Base-by-base conservation (phyloP, 1,139 yeast genomes). In the Kodamaea suecica region DNA sequence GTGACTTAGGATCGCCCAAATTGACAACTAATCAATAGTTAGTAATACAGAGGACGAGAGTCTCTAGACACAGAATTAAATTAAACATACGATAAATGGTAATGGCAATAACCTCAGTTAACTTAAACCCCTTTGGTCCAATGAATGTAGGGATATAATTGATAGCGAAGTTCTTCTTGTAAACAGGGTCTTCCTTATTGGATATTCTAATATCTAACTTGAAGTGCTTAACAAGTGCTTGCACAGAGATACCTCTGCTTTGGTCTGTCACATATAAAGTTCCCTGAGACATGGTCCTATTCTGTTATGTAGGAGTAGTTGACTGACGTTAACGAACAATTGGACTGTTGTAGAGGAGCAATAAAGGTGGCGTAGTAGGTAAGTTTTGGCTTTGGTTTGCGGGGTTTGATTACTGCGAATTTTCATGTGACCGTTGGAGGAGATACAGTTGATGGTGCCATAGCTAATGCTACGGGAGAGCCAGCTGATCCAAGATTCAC, bases 81-180 rank as follows among this genome's bases (percentile, higher is more conserved):
- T n/a, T n/a, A 19, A 16, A 27, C 43, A 44, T 38, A 48, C 28
- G 17, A 13, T 25, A 13, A 12, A 25, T n/a, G 7, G 11, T 17
- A 55, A 90, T 71, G 42, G 97, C 96, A 56, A 84, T 72, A 47
- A 73, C 71, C 74, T 90, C 97, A 52, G 77, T 73, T 55, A 90
- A 71, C 58, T 77, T 77, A 71, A 70, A 78, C 39, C 95, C 95
- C 59, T 84, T 81, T 46, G 82, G 77, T 39, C 87, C 92, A 50
- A 77, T 57, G 52, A 84, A 85, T 47, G 88, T 81, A 52, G 97
- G 97, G 45, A 78, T 73, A 62, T 75, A 77, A 53, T 66, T 72
- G 54, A 80, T 64, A 50, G 96, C 95, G 78, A 85, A 87, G 55
- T 65, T 57, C 45, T 61, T 60, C 36, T 59, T 54, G 61, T 64